phyloP scores from a whole-genome alignment of 192 early-diverging fungal species.

The Backusella westeae region DNA sequence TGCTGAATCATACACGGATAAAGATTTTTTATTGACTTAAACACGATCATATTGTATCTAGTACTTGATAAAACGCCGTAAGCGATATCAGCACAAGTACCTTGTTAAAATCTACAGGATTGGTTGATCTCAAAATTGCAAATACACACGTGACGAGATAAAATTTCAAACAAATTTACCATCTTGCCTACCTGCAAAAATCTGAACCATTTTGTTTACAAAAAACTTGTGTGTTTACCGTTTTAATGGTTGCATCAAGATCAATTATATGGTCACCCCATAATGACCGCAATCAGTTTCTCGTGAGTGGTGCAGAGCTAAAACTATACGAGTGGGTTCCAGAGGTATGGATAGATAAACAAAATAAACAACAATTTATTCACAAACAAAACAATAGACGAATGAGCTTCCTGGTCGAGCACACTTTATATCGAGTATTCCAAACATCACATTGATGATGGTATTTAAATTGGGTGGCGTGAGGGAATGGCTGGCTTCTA shows the following conservation, averaged over 20 bases:
- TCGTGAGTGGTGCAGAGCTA: conserved; percentile 55
- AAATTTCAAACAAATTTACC: not conserved
- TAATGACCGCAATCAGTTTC: conserved; percentile 48
- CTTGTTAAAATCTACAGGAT: not conserved
- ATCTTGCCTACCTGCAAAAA: not conserved
- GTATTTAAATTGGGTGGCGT: not conserved
- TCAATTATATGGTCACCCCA: conserved; percentile 55
- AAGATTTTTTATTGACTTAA: too few relatives aligned
- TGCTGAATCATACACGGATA: too few relatives aligned
- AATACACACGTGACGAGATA: not conserved
- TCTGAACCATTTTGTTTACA: not conserved
- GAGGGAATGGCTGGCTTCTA: not conserved
- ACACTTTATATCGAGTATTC: conserved; percentile 20
- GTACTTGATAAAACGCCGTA: too few relatives aligned
- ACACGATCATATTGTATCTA: too few relatives aligned
- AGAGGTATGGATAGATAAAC: conserved; percentile 1
- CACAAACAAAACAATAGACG: conserved; percentile 13
- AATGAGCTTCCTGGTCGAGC: conserved; percentile 18
- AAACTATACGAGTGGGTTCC: conserved; percentile 55
- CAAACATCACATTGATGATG: conserved; percentile 35
- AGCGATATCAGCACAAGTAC: too few relatives aligned
- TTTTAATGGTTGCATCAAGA: conserved; percentile 40
- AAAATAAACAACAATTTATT: not conserved
- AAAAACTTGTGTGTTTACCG: not conserved
- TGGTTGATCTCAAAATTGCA: not conserved